Percentiles rank a stretch among this genome's conserved stretches.
These are phyloP conservation scores for Sutorius australiensis DNA, from an alignment of 768 basidiomycete genomes.

Conservation along the genomic window DNA sequence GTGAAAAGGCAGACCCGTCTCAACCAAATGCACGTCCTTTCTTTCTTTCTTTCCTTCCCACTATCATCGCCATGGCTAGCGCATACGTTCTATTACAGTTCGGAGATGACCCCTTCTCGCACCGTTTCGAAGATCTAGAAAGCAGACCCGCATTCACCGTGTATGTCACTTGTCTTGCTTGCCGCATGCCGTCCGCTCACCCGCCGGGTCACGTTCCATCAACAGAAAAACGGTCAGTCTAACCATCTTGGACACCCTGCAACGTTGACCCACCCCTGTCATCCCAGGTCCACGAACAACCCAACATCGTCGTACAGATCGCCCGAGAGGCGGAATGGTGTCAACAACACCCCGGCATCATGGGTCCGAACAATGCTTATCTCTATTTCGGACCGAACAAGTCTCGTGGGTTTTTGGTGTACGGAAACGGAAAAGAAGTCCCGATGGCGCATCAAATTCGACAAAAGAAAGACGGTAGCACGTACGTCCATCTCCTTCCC, in stretches of 20 bases:
- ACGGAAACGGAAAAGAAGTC: constrained; percentile 57
- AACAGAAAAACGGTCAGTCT: constrained; percentile 23
- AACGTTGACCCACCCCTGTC: neutral
- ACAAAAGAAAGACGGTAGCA: constrained; percentile 57
- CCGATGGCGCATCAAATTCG: constrained; percentile 57
- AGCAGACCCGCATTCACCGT: constrained; percentile 62
- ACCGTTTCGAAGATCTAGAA: constrained; percentile 61
- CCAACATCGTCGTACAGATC: constrained; percentile 62
- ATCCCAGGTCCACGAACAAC: constrained; percentile 49
- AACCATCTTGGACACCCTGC: neutral
- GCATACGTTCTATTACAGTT: constrained; percentile 58
- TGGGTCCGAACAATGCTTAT: constrained; percentile 78
- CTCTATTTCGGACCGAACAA: constrained; percentile 71
- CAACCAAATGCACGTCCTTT: neutral
- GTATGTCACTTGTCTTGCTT: constrained; percentile 36
- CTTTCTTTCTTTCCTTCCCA: constrained; percentile 13
- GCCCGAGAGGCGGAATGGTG: constrained; percentile 65
- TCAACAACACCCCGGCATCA: constrained; percentile 61
- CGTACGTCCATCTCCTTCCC: constrained; percentile 39
- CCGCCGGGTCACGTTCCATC: neutral
- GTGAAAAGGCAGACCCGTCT: constrained; percentile 30
- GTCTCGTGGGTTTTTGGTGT: constrained; percentile 59
- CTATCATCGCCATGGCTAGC: constrained; percentile 31
- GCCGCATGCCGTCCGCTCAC: constrained; percentile 2
- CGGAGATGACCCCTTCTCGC: constrained; percentile 59